Conservation (phyloP, 257 asterid species). For the Paraleonurus japonicus region DNA sequence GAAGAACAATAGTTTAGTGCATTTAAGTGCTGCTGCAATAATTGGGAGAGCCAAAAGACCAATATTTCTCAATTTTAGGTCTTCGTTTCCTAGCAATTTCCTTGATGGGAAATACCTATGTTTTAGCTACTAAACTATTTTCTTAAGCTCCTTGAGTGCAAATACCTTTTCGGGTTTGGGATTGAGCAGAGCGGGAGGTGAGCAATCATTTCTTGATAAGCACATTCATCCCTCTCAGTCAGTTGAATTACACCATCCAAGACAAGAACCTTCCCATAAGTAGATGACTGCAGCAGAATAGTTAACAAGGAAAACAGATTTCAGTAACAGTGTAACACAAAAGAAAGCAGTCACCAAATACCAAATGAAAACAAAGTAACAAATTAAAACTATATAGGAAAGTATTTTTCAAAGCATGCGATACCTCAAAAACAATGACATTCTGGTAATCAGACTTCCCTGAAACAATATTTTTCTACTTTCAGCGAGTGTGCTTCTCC, state of each 20-base stretch:
- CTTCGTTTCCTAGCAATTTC: not conserved
- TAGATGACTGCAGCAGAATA: conserved; percentile 63
- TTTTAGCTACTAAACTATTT: not conserved
- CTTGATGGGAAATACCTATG: not conserved
- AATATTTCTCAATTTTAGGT: not conserved
- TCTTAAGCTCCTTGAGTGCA: not conserved
- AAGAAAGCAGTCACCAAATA: not conserved
- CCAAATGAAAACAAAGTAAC: not conserved
- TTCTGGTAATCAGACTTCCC: conserved; percentile 91
- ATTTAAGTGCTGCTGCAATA: not conserved
- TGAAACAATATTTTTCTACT: conserved; percentile 78
- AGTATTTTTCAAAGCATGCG: conserved; percentile 9
- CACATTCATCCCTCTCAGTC: conserved; percentile 99
- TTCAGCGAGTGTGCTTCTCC: conserved; percentile 98
- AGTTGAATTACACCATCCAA: conserved; percentile 98
- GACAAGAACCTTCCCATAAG: conserved; percentile 95
- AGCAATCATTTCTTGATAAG: conserved; percentile 96
- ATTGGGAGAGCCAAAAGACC: conserved; percentile 3
- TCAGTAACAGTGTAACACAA: not conserved
- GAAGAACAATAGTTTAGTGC: not conserved
- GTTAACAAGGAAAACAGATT: conserved; percentile 24
- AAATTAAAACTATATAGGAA: not conserved
- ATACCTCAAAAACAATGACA: conserved; percentile 92
- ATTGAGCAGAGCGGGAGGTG: conserved; percentile 97
- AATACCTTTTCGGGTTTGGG: conserved; percentile 82